phyloP scores from a whole-genome alignment of 768 basidiomycete genomes.

The Mycena haematopus region DNA sequence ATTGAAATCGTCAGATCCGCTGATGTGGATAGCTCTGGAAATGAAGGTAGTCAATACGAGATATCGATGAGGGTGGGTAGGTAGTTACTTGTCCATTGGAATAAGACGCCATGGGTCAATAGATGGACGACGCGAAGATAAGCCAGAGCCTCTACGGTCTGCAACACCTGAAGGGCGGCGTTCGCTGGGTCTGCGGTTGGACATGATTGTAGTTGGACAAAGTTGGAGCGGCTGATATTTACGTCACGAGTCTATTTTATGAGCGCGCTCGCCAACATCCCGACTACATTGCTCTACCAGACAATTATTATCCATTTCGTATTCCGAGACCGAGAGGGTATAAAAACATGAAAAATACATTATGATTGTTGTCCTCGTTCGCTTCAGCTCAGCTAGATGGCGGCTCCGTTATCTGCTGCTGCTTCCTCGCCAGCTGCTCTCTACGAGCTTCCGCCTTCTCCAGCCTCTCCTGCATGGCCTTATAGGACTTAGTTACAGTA shows the following conservation, averaged over 20 bases:
- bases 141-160: constrained; percentile 57
- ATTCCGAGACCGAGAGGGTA: constrained; percentile 13
- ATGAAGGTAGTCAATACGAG: constrained; percentile 23
- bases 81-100: constrained; percentile 77
- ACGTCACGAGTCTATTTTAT: no score
- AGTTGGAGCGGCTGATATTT: no score
- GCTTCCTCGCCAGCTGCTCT: constrained; percentile 49
- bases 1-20: constrained; percentile 82
- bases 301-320: neutral
- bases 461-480: constrained; percentile 74
- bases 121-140: constrained; percentile 67
- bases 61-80: constrained; percentile 11
- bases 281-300: no score
- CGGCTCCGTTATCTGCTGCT: constrained; percentile 39
- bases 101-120: constrained; percentile 80
- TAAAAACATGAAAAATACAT: constrained; percentile 18
- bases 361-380: constrained; percentile 15
- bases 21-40: constrained; percentile 54
- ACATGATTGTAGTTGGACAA: constrained; percentile 32
- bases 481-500: constrained; percentile 4
- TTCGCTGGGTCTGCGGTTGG: constrained; percentile 53
- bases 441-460: constrained; percentile 76
- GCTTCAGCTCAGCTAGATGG: constrained; percentile 38
- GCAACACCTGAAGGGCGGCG: constrained; percentile 40
- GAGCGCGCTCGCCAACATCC: no score